A percentile compares a stretch with the other conserved stretches of the same genome.
Evolutionary conservation across 2,329 filamentous ascomycete genomes (phyloP).

Genomic region (Sclerotiophoma versabilis): DNA sequence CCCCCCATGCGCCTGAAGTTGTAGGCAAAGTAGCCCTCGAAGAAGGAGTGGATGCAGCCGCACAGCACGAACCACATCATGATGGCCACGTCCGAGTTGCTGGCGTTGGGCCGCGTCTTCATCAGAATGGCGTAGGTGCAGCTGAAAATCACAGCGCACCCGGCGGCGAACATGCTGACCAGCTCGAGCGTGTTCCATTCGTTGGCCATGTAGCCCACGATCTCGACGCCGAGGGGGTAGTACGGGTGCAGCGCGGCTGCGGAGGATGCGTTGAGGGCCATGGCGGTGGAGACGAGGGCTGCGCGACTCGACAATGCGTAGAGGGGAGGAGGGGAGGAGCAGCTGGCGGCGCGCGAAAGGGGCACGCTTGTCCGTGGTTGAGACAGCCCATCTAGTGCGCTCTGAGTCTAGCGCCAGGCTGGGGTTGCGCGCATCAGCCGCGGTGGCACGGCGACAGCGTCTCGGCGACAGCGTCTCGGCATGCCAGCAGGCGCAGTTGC

Average conservation of each 20-base stretch:
- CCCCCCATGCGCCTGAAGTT: conserved; percentile 71
- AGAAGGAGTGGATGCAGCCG: conserved; percentile 77
- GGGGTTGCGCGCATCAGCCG: not conserved
- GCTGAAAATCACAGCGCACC: conserved; percentile 64
- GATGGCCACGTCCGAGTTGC: conserved; percentile 62
- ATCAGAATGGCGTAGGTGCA: conserved; percentile 63
- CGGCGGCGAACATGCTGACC: conserved; percentile 65
- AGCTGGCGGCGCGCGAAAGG: conserved; percentile 6
- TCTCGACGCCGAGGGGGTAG: conserved; percentile 69
- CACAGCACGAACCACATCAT: conserved; percentile 81
- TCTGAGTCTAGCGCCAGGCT: too few relatives aligned
- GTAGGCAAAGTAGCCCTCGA: conserved; percentile 83
- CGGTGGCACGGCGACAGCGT: too few relatives aligned
- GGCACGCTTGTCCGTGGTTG: too few relatives aligned
- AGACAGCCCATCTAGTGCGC: too few relatives aligned
- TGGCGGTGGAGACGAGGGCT: conserved; percentile 11
- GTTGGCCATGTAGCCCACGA: conserved; percentile 72
- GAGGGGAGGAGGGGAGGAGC: not conserved
- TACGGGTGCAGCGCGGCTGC: conserved; percentile 65
- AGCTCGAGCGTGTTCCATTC: conserved; percentile 66
- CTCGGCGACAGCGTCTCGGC: not conserved
- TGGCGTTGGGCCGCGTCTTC: conserved; percentile 60
- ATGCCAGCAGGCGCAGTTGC: not conserved
- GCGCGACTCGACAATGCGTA: conserved; percentile 18
- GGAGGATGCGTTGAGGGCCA: conserved; percentile 21